Conservation (phyloP, 2,329 filamentous ascomycete genomes). For the Alternaria sp. region DNA sequence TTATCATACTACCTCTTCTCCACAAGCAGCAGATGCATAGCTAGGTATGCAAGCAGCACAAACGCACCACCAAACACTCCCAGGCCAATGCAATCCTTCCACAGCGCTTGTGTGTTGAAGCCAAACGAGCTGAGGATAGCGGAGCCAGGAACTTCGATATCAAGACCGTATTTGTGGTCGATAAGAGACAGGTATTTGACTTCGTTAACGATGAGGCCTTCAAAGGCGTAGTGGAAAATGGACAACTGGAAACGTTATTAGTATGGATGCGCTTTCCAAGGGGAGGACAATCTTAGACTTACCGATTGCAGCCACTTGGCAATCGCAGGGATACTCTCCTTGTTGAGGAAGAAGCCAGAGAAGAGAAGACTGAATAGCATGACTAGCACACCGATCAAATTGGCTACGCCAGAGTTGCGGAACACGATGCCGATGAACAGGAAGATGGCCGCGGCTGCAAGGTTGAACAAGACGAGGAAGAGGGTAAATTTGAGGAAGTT, state of each 20-base stretch:
- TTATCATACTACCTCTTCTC: conserved; percentile 72
- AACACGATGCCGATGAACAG: conserved; percentile 96
- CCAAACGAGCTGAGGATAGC: conserved; percentile 95
- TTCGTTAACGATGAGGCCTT: conserved; percentile 96
- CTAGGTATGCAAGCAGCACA: conserved; percentile 84
- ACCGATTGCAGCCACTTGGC: conserved; percentile 88
- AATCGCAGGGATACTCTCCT: conserved; percentile 85
- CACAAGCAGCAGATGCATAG: conserved; percentile 92
- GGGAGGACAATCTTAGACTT: conserved; percentile 46
- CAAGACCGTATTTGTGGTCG: conserved; percentile 93
- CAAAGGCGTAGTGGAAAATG: conserved; percentile 98
- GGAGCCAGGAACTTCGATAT: conserved; percentile 94
- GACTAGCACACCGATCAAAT: conserved; percentile 89
- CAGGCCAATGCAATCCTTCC: conserved; percentile 82
- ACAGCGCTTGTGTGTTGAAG: conserved; percentile 86
- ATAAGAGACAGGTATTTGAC: conserved; percentile 87
- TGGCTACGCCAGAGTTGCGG: conserved; percentile 89
- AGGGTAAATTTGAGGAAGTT: conserved; percentile 93
- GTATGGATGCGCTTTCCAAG: background rate
- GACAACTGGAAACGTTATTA: conserved; percentile 66
- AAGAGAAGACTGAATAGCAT: conserved; percentile 98
- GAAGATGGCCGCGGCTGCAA: conserved; percentile 91
- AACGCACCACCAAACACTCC: conserved; percentile 84
- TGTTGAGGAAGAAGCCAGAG: conserved; percentile 91
- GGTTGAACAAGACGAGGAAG: conserved; percentile 92